Base-by-base conservation (phyloP, 1,139 yeast genomes). In the Magnusiomyces fungicola region DNA sequence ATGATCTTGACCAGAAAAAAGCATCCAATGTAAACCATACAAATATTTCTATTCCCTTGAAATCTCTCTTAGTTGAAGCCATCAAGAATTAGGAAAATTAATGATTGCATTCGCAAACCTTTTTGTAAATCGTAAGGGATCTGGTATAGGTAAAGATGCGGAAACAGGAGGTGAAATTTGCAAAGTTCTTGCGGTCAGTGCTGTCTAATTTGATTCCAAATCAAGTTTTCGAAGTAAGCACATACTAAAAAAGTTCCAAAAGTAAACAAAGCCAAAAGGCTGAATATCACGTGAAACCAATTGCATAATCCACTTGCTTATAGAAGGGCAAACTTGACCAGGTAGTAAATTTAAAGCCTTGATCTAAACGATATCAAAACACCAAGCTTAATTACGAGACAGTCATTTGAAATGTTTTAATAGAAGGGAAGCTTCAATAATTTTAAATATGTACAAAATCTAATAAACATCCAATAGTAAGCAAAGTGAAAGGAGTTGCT, bases 1-100 rank as follows among this genome's bases (percentile, higher is more conserved):
- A n/a, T 27, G 5, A 14, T 23, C 42, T 18, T 5, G 5, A 3
- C 9, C 9, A n/a, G n/a, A 16, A 22, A 24, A 37, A 22, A 24
- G 7, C 3, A 38, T 32, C n/a, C 36, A 32, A 32, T 32, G n/a
- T 7, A 7, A 9, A 27, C 21, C 42, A 16, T n/a, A 25, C 41
- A 22, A 38, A 38, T 22, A 38, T 38, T 38, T 38, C 41, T 12
- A 19, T 29, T 16, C 44, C 44, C 36, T 32, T 32, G 9, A n/a
- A n/a, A 12, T 32, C 10, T 27, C 12, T 27, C 12, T 27, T 27
- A 12, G 12, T 27, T 27, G 30, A 27, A 7, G 7, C 30, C 30
- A 27, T 27, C 7, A 27, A 27, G 12, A 12, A 27, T 7, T 7
- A 12, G 7, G 30, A 27, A 27, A 27, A 27, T 27, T 27, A 27